A percentile compares a stretch with the other conserved stretches of the same genome.
phyloP scores from a whole-genome alignment of 1,284 basidiomycete species.

The Xanthoconium separans region DNA sequence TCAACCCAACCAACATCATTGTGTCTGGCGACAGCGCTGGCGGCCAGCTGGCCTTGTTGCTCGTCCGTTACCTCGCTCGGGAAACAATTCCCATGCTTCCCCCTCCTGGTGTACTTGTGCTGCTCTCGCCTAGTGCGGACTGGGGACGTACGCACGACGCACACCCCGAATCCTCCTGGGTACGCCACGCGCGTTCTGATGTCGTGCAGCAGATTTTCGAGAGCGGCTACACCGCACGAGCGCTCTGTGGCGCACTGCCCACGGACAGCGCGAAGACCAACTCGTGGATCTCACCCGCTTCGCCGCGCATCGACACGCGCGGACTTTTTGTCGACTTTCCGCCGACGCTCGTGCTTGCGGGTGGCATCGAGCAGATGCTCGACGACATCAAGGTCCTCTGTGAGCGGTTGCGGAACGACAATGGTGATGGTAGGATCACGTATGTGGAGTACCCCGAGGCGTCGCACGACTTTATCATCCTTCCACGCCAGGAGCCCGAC shows the following conservation, averaged over 20 bases:
- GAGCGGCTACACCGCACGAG: constrained; percentile 1
- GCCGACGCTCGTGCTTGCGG: neutral
- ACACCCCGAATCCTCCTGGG: neutral
- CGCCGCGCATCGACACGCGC: neutral
- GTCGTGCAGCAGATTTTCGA: neutral
- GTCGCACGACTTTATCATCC: constrained; percentile 2
- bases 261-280: constrained; percentile 1
- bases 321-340: neutral
- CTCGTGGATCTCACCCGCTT: constrained; percentile 1
- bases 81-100: neutral
- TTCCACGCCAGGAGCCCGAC: neutral
- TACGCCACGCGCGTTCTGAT: neutral
- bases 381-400: neutral
- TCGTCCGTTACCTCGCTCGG: neutral
- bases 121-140: neutral
- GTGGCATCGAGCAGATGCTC: constrained; percentile 1
- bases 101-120: neutral
- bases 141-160: neutral
- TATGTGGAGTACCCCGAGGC: neutral
- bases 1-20: neutral
- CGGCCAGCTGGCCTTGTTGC: neutral
- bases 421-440: neutral
- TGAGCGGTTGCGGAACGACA: neutral
- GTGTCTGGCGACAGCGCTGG: constrained; percentile 1
- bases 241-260: neutral